Percentiles rank a stretch among this genome's conserved stretches.
Evolutionary conservation across 805 yeast genomes (phyloP).

Genomic region (Nakazawaea wyomingensis): DNA sequence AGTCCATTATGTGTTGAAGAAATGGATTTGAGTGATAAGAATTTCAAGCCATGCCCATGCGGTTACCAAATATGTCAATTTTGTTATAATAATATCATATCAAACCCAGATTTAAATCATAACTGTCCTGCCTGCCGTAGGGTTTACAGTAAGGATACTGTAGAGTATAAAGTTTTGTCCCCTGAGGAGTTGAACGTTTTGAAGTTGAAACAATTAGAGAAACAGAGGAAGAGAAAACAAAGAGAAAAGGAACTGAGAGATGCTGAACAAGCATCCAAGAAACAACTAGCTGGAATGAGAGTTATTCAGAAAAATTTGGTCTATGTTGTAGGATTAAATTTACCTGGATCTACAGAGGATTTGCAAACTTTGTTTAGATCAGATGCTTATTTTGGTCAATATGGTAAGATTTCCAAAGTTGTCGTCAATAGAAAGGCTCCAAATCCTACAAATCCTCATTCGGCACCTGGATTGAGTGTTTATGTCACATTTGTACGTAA

Average conservation of each 20-base stretch:
- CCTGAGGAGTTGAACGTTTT: slow-evolving; percentile 85
- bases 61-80: slow-evolving; percentile 98
- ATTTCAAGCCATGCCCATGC: slow-evolving; percentile 99
- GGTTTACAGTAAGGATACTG: slow-evolving; percentile 86
- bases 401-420: slow-evolving; percentile 90
- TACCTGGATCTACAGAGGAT: slow-evolving; percentile 81
- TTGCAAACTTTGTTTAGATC: slow-evolving; percentile 76
- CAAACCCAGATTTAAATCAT: slow-evolving; percentile 92
- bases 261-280: slow-evolving; percentile 76
- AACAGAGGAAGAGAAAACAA: slow-evolving; percentile 78
- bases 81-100: slow-evolving; percentile 94
- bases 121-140: slow-evolving; percentile 98
- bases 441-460: slow-evolving; percentile 35
- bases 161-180: slow-evolving; percentile 77
- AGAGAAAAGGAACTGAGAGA: slow-evolving; percentile 90
- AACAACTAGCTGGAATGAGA: slow-evolving; percentile 92
- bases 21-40: slow-evolving; percentile 92
- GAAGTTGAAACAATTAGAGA: slow-evolving; percentile 73
- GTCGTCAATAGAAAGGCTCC: slow-evolving; percentile 82
- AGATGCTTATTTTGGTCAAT: slow-evolving; percentile 96
- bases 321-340: slow-evolving; percentile 91
- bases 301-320: slow-evolving; percentile 98
- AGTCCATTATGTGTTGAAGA: slow-evolving; percentile 97
- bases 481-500: slow-evolving; percentile 90
- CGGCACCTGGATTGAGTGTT: slow-evolving; percentile 82